phyloP scores from a whole-genome alignment of 352 stramenopile genomes.

The Globisporangium radiosum region DNA sequence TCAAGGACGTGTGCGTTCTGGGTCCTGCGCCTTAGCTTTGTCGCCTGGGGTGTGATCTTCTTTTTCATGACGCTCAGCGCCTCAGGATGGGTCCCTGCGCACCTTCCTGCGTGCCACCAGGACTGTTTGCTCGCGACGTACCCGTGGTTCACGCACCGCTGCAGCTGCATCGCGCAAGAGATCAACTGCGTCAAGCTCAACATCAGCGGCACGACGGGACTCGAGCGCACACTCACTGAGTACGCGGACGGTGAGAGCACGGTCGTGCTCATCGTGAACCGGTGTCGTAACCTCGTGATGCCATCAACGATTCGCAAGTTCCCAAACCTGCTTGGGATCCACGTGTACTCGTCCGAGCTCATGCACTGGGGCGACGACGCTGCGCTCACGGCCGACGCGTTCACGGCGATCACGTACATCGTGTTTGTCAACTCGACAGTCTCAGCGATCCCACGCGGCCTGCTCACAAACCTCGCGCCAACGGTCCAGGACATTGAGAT shows the following conservation, averaged over 20 bases:
- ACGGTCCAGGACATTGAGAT: slow-evolving; percentile 11
- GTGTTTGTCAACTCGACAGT: slow-evolving; percentile 2
- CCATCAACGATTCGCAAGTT: slow-evolving; percentile 3
- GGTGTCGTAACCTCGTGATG: background rate
- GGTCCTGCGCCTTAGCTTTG: background rate
- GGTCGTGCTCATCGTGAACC: slow-evolving; percentile 1
- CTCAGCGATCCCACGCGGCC: background rate
- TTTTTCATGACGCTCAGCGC: background rate
- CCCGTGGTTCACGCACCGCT: slow-evolving; percentile 1
- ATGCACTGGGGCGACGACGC: slow-evolving; percentile 3
- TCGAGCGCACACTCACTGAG: background rate
- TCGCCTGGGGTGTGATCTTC: background rate
- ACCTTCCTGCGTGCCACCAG: background rate
- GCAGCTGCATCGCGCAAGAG: slow-evolving; percentile 5
- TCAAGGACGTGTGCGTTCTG: background rate
- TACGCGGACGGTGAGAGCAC: background rate
- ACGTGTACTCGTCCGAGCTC: slow-evolving; percentile 5
- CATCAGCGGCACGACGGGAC: slow-evolving; percentile 1
- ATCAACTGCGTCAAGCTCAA: slow-evolving; percentile 9
- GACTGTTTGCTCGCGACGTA: background rate
- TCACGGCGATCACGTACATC: slow-evolving; percentile 6
- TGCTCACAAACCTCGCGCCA: slow-evolving; percentile 7
- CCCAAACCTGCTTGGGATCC: slow-evolving; percentile 1
- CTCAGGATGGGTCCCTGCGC: background rate
- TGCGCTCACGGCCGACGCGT: slow-evolving; percentile 5